Base-by-base conservation (phyloP, 805 yeast species). In the Candida lessepsii region DNA sequence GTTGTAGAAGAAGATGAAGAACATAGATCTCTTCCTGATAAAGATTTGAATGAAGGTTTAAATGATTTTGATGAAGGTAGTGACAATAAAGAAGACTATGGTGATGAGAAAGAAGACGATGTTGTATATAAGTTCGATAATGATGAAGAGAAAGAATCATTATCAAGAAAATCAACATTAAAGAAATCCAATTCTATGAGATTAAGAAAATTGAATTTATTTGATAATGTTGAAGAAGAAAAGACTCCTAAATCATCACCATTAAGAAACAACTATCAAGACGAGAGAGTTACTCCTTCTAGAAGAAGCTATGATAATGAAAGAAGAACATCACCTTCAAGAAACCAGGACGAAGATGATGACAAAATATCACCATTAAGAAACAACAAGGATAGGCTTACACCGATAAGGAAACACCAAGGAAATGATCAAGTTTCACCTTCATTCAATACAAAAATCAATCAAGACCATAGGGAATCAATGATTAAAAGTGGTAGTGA, bases 181-280 rank as follows among this genome's bases (percentile, higher is more conserved):
- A 63, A 60, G 40, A 65, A 63, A 40, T 52, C 67, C 13, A 65
- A 66, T 40, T 68, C 73, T 11, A 62, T 64, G 65, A 59, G 68
- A 27, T 60, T 69, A 25, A 51, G 73, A 10, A 67, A 67, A 36
- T 54, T 69, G 28, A 61, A 69, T 39, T 51, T 69, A n/a, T 67
- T 67, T 44, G 54, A 54, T 38, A 52, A 48, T 25, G 42, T 39
- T 21, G 46, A 41, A 8, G 42, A 40, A 19, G 47, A 47, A 37
- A 36, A 26, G 14, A 30, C 36, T 3, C 42, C 40, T 8, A 28
- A 20, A 14, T 11, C 29, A 16, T 26, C 39, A 6, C 30, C 37
- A 5, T 18, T 20, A 11, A 36, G 18, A 11, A 15, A 28, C 9
- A 35, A n/a, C n/a, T n/a, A n/a, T n/a, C n/a, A n/a, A n/a, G n/a